Evolutionary conservation across 352 stramenopile genomes (phyloP), one percentile per base, ranked within the genome.

Genomic region (Phytophthora hibernalis): DNA sequence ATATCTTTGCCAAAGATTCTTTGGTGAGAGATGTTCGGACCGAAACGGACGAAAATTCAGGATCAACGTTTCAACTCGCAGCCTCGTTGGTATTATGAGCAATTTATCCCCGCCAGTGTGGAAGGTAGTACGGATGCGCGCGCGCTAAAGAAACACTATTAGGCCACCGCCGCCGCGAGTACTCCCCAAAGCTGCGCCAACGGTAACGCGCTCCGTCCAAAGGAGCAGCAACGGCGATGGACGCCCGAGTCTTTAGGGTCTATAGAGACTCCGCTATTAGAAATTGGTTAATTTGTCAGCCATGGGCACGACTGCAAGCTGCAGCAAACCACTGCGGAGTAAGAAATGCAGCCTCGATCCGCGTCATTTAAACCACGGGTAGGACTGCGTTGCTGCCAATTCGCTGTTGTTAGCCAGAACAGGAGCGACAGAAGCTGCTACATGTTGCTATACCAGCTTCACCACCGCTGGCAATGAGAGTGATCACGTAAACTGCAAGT

Each of bases 71-170:
- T 31, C 33, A 4, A 6, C 31, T 56, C 28, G 8, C 33, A n/a
- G n/a, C n/a, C n/a, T n/a, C n/a, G 18, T 5, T 56, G n/a, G n/a
- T n/a, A n/a, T n/a, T n/a, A n/a, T n/a, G n/a, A n/a, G n/a, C n/a
- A n/a, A 6, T 31, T 35, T n/a, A n/a, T n/a, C n/a, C n/a, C n/a
- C n/a, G 20, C 50, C 33, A 24, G 21, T 20, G 47, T 47, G 10
- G 31, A n/a, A n/a, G n/a, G n/a, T n/a, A n/a, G n/a, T n/a, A n/a
- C n/a, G n/a, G n/a, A n/a, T n/a, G n/a, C n/a, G n/a, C n/a, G n/a
- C n/a, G n/a, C n/a, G n/a, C n/a, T 13, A 6, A 45, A 28, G 57
- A 65, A 65, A 65, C 47, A 44, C 57, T 44, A 45, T 52, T 20
- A 31, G 4, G 33, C 24, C 24, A 28, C 24, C 24, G 5, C 24